Base-by-base conservation (phyloP, 331 rosid genomes). In the Saraca asoca region DNA sequence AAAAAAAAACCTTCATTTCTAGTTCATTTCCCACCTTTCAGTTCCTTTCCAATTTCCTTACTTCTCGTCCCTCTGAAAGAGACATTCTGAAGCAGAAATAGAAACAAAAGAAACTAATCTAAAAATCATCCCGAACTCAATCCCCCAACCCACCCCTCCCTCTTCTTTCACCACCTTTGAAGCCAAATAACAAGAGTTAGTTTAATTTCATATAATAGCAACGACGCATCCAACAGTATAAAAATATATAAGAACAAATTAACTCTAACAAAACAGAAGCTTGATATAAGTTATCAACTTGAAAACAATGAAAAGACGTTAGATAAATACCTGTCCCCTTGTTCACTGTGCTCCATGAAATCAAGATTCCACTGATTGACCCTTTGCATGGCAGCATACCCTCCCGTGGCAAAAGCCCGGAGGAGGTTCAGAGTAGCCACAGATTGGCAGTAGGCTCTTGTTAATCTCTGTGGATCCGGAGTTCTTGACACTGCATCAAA, bases 301-400 rank as follows among this genome's bases (percentile, higher is more conserved):
- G n/a, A n/a, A n/a, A n/a, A n/a, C n/a, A n/a, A n/a, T n/a, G n/a
- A 49, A 33, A 51, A 61, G 15, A 1, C 41, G 61, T 34, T 51
- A 58, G 55, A 35, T 20, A 48, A 7, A 44, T 71, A 73, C 96
- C 86, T 89, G 70, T 89, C 96, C 15, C 94, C 96, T 62, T 89
- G 94, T 66, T 87, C 89, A 48, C 96, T 87, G 20, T 49, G 87
- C 78, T 77, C 85, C 59, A 87, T 87, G 82, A 89, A 89, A 82
- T 89, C 96, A 15, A 89, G 87, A 73, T 89, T 89, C 95, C 95
- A 88, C 9, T 80, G 81, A 50, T 60, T 88, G 79, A 88, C 92
- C 81, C 95, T 83, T 72, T 89, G 96, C 96, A 89, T 89, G 69
- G 96, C 94, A 15, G 94, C 96, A 73, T 89, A 89, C 53, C 94